phyloP scores from a whole-genome alignment of 345 rosid species.

The Camelina neglecta region DNA sequence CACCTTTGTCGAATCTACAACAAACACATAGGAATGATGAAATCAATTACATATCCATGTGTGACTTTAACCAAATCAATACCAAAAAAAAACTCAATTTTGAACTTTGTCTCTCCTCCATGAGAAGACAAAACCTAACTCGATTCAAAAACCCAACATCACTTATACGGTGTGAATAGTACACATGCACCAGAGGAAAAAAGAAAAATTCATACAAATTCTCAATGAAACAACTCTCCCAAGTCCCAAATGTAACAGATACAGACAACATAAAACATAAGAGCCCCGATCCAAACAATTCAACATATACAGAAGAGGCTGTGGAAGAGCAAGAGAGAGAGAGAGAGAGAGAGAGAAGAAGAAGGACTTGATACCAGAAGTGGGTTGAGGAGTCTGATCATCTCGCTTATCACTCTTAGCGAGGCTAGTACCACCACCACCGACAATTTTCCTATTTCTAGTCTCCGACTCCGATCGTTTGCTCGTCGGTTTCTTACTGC shows the following conservation, averaged over 20 bases:
- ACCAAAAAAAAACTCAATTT: not conserved
- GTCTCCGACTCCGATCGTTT: slow-evolving; percentile 50
- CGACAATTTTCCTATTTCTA: slow-evolving; percentile 22
- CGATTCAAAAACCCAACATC: slow-evolving; percentile 17
- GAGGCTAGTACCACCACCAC: slow-evolving; percentile 7
- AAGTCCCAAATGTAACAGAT: slow-evolving; percentile 18
- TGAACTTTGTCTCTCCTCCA: slow-evolving; percentile 26
- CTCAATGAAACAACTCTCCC: not conserved
- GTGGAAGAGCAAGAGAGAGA: not conserved
- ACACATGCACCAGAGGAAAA: slow-evolving; percentile 35
- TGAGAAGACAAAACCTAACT: slow-evolving; percentile 37
- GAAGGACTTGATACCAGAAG: slow-evolving; percentile 48
- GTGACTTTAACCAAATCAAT: slow-evolving; percentile 4
- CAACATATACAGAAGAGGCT: not conserved
- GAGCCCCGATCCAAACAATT: not conserved
- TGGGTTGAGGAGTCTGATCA: slow-evolving; percentile 48
- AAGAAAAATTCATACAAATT: not conserved
- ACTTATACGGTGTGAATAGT: slow-evolving; percentile 3
- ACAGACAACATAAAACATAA: not conserved
- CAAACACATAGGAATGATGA: slow-evolving; percentile 11
- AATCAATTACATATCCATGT: slow-evolving; percentile 2
- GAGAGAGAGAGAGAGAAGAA: not conserved
- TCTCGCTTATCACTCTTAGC: slow-evolving; percentile 39
- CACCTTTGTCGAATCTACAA: slow-evolving; percentile 54
- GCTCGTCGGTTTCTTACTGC: slow-evolving; percentile 53